Evolutionary conservation across 495 filamentous ascomycete genomes (phyloP).

Genomic region (Trichoderma gamsii): DNA sequence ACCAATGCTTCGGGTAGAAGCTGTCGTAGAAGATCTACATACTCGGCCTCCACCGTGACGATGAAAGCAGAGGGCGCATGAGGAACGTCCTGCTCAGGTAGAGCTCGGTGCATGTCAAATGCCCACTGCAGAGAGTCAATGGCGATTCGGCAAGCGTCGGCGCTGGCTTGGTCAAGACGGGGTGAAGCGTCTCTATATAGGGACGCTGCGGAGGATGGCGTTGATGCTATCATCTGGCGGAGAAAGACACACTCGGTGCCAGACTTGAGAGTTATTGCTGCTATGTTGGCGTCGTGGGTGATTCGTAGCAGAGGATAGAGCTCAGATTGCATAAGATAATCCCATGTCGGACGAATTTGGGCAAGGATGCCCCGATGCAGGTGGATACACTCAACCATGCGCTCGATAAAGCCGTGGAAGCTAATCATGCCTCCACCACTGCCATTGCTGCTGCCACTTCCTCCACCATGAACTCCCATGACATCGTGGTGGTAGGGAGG

Average conservation of each 20-base stretch:
- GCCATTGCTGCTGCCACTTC: background rate
- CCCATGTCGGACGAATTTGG: slow-evolving; percentile 26
- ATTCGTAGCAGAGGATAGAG: background rate
- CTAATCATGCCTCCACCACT: slow-evolving; percentile 3
- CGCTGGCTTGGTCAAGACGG: background rate
- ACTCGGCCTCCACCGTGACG: slow-evolving; percentile 26
- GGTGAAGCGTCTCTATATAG: background rate
- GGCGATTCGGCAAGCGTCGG: slow-evolving; percentile 12
- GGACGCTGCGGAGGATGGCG: background rate
- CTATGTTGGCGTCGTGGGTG: background rate
- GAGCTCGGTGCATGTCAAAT: slow-evolving; percentile 1
- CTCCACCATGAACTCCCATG: slow-evolving; percentile 3
- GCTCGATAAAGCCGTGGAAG: slow-evolving; percentile 34
- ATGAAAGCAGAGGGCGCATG: slow-evolving; percentile 28
- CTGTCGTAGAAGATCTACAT: slow-evolving; percentile 29
- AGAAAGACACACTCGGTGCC: slow-evolving; percentile 15
- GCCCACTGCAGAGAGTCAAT: slow-evolving; percentile 15
- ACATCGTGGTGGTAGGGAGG: slow-evolving; percentile 18
- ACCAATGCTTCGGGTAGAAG: slow-evolving; percentile 37
- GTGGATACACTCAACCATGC: slow-evolving; percentile 32
- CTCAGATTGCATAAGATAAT: slow-evolving; percentile 17
- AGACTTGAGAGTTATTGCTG: background rate
- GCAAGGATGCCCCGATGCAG: slow-evolving; percentile 35
- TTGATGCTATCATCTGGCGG: background rate
- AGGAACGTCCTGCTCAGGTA: slow-evolving; percentile 18